A percentile compares a stretch with the other conserved stretches of the same genome.
Evolutionary conservation across 2,329 filamentous ascomycete genomes (phyloP).

Genomic region (Cytospora piceae): DNA sequence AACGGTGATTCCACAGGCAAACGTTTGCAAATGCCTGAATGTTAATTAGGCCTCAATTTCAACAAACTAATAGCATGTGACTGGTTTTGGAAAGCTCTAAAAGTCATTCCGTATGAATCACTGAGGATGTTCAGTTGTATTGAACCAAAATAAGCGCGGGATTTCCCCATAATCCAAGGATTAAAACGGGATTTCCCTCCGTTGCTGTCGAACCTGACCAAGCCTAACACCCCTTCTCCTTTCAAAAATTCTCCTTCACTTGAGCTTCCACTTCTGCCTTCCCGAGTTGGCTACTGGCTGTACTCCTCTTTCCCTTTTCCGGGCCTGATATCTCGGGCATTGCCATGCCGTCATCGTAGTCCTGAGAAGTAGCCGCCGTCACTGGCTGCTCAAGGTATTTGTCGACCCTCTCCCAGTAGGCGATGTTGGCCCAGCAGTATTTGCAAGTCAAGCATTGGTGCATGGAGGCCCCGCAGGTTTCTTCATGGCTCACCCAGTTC

Average conservation of each 20-base stretch:
- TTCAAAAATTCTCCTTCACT: neutral
- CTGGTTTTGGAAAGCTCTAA: no score
- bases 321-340: neutral
- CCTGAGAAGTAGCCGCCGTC: neutral
- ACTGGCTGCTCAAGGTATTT: neutral
- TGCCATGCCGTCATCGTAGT: neutral
- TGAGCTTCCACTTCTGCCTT: neutral
- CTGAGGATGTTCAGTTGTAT: no score
- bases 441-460: constrained; percentile 24
- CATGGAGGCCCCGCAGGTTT: constrained; percentile 9
- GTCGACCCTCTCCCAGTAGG: constrained; percentile 15
- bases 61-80: no score
- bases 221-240: neutral
- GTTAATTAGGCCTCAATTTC: no score
- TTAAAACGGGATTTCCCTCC: no score
- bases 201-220: neutral
- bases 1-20: no score
- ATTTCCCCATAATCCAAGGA: no score
- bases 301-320: neutral
- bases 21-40: no score
- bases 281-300: neutral
- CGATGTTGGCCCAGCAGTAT: constrained; percentile 22
- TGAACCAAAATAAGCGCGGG: no score
- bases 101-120: no score
- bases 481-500: constrained; percentile 21